Evolutionary conservation across 2,329 filamentous ascomycete species (phyloP), one percentile per base, ranked within the genome.

Genomic region (Penicillium griseofulvum): DNA sequence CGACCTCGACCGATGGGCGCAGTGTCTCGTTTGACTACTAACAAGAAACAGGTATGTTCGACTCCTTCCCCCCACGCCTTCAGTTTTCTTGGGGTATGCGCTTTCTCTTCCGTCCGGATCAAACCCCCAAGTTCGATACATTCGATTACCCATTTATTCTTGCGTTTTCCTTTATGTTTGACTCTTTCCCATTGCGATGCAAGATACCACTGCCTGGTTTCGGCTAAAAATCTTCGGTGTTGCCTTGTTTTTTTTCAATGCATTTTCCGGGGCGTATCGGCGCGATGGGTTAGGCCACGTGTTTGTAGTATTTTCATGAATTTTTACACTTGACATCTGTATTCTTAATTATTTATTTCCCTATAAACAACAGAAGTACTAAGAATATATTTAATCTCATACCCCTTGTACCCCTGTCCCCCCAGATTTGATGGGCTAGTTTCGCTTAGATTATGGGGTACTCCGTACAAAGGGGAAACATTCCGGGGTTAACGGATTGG

Each of bases 131-230:
- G 14, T 49, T n/a, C 17, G 12, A 26, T n/a, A 42, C 43, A 47
- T 41, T 29, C 53, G 17, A 45, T 52, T 33, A 11, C 50, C 22
- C 28, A 31, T 52, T 9, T 31, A 34, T 38, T 29, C 24, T 44
- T 34, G 14, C 33, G 29, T 24, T 31, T 31, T 29, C 2, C 34
- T 12, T 43, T 38, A 29, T 34, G 39, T 49, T n/a, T 9, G 37
- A 34, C 34, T 54, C n/a, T 48, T 48, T 41, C 37, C 31, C 14
- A 52, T 42, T 42, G 37, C 37, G 38, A 33, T 43, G 48, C 45
- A 46, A 51, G 57, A 59, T 59, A 59, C 57, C 54, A 54, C 54
- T 41, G 36, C 33, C 33, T 33, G 38, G 17, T 29, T 49, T 48
- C 19, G 41, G 44, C 28, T 36, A 52, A 52, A 52, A 52, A 34